Evolutionary conservation across 2,329 filamentous ascomycete species (phyloP), one percentile per base, ranked within the genome.

Genomic region (Aspergillus bombycis): DNA sequence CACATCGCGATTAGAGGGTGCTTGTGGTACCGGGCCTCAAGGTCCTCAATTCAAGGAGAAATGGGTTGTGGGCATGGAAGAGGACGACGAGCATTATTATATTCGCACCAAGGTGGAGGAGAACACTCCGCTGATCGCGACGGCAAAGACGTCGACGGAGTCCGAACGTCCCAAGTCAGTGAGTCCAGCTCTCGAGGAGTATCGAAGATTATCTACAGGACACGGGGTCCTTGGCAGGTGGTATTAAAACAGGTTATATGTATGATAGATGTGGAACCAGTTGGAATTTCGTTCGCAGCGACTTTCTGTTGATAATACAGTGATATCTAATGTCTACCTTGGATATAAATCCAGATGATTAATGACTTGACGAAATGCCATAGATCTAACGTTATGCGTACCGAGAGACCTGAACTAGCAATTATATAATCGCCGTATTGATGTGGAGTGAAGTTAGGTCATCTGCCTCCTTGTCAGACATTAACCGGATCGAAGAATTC

Each of bases 21-120:
- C 80, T 8, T 88, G 86, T 70, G 87, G 85, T 1, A 82, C 79
- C 14, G 87, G 86, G 0, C 86, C 86, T 0, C 76, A 79, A 19
- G 83, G 83, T 0, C 74, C 78, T 16, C 81, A 87, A 63, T 81
- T 85, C 48, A 75, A 74, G 28, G 79, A 80, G 48, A 75, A 77
- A 45, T 84, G 81, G 78, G 76, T 75, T 63, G 78, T 84, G 23
- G 71, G 75, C 9, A 77, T 80, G 71, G 78, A 85, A n/a, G 79
- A 81, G 57, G 73, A 77, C 3, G 80, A 80, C 16, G 81, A 82
- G 41, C 85, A 88, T 70, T 80, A 86, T 58, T 88, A 81, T 65
- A 83, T 88, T 52, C 71, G 69, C 4, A 70, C 72, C 7, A 75
- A 74, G 57, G 67, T 60, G 4, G 75, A 77, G 64, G 68, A 57